Evolutionary conservation across 2,329 filamentous ascomycete species (phyloP).

Genomic region (Fusarium euwallaceae): DNA sequence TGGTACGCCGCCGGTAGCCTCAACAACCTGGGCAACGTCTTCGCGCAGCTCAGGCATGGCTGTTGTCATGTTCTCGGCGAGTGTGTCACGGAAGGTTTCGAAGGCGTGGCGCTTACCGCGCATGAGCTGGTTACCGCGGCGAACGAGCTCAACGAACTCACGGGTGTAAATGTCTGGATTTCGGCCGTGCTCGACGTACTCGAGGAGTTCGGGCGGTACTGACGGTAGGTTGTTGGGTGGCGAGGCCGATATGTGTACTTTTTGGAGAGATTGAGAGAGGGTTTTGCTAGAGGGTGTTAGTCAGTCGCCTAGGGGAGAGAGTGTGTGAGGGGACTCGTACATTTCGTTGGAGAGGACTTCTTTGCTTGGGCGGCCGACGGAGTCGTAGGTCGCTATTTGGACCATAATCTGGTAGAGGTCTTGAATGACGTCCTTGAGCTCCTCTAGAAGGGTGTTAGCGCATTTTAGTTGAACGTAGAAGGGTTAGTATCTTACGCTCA

Average conservation of each 20-base stretch:
- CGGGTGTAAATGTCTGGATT: constrained; percentile 82
- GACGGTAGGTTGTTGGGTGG: constrained; percentile 60
- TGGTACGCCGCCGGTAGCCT: constrained; percentile 57
- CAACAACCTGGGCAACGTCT: constrained; percentile 66
- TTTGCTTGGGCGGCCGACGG: constrained; percentile 62
- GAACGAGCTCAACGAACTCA: constrained; percentile 78
- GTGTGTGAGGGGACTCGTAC: constrained; percentile 45
- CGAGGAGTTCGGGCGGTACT: constrained; percentile 73
- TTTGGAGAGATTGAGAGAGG: constrained; percentile 55
- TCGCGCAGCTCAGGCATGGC: constrained; percentile 71
- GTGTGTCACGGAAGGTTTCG: constrained; percentile 69
- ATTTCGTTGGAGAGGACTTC: constrained; percentile 70
- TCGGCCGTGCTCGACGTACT: constrained; percentile 78
- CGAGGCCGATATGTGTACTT: constrained; percentile 57
- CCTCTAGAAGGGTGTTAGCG: constrained; percentile 55
- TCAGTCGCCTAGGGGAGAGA: not conserved
- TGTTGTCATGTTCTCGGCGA: constrained; percentile 69
- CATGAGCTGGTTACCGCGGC: constrained; percentile 75
- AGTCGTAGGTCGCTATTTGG: constrained; percentile 72
- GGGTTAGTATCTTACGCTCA: constrained; percentile 51
- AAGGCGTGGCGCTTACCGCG: constrained; percentile 75
- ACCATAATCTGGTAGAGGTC: constrained; percentile 75
- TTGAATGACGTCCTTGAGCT: constrained; percentile 73
- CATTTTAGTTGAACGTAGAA: not conserved
- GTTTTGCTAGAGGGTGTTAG: constrained; percentile 51